Evolutionary conservation across 768 basidiomycete species (phyloP), one percentile per base, ranked within the genome.

Genomic region (Lepiota subincarnata): DNA sequence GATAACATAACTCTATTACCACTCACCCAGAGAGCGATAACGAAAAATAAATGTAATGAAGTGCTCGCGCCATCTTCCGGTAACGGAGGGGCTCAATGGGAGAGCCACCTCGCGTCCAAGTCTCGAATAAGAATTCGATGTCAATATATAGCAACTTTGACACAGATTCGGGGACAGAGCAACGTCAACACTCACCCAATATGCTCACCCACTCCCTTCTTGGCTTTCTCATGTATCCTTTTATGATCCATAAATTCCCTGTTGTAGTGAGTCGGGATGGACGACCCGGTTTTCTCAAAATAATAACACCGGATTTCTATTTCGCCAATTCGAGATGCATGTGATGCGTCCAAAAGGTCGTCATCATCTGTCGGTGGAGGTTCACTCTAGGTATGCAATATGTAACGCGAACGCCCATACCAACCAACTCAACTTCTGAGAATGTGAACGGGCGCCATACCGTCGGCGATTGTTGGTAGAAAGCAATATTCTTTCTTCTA

Each of bases 131-230:
- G 31, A 11, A 1, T 8, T 31, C 31, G 7, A 31, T 6, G 6
- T 31, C 31, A 31, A 7, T 7, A 31, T 8, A 31, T 11, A 11
- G 31, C 31, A 3, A 31, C 31, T 31, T 6, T 31, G 7, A 8
- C 10, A 11, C 10, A 8, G 1, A 31, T 31, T 31, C 24, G 24
- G 5, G 24, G 24, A n/a, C n/a, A 28, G 10, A 2, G 7, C 31
- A 4, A 14, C n/a, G n/a, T n/a, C n/a, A n/a, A n/a, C n/a, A 53
- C 51, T 22, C 35, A 59, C 58, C 48, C 50, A 31, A 54, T 49
- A 22, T 55, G 55, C 22, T 59, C 50, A 3, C 39, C 50, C n/a
- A 56, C 48, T 8, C 58, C 55, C 16, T 59, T 59, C 37, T 59
- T 59, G 0, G 26, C 39, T 42, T 40, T 52, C 26, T 59, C 58